Evolutionary conservation across 106 monocot genomes (phyloP).

Genomic region (Gastrodia elata): DNA sequence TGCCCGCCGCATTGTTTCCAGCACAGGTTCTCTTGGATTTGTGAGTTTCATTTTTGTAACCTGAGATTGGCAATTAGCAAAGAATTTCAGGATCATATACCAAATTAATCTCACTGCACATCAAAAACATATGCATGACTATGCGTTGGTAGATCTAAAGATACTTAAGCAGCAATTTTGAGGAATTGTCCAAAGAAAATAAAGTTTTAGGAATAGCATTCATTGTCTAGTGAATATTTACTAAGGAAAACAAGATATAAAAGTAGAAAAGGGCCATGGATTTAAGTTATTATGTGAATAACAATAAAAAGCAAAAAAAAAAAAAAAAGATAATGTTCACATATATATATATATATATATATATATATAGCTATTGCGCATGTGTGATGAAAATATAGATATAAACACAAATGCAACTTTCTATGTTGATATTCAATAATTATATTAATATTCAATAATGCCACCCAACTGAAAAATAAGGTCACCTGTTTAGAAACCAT

Average conservation of each 20-base stretch:
- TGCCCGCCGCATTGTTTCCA: slow-evolving; percentile 68
- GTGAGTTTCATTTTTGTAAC: slow-evolving; percentile 49
- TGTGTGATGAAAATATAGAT: background rate
- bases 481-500: no score
- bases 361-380: no score
- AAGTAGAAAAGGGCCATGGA: background rate
- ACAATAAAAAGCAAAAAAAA: background rate
- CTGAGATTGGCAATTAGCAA: slow-evolving; percentile 5
- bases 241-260: background rate
- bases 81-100: slow-evolving; percentile 26
- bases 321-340: no score
- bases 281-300: background rate
- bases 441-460: no score
- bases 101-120: background rate
- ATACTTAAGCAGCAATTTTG: background rate
- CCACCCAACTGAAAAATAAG: no score
- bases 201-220: background rate
- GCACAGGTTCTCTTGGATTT: slow-evolving; percentile 71
- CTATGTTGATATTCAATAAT: no score
- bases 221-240: background rate
- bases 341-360: no score
- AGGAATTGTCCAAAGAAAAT: background rate
- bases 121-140: background rate
- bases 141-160: background rate
- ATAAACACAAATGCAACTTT: no score